Conservation (phyloP, 1,139 yeast genomes). For the Geotrichum citri-aurantii region DNA sequence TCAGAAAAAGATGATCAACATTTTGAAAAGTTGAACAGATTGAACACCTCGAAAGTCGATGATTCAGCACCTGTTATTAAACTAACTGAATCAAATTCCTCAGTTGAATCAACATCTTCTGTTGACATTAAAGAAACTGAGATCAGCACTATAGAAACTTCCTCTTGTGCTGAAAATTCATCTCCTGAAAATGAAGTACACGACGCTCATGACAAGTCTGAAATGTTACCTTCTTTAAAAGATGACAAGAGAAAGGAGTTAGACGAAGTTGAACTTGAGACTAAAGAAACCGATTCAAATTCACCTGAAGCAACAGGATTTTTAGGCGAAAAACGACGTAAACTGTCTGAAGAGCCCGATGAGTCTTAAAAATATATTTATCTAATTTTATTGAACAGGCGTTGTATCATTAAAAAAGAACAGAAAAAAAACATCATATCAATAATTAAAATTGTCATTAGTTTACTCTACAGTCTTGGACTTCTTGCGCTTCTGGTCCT, state of each 20-base stretch:
- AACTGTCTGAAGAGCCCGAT: conserved; percentile 8
- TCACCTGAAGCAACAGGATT: conserved; percentile 4
- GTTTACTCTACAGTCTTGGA: neutral
- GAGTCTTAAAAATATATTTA: neutral
- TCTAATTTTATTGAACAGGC: neutral
- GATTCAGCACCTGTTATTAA: neutral
- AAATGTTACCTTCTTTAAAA: neutral
- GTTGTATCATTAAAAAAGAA: neutral
- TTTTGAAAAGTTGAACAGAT: neutral
- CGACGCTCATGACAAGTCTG: neutral
- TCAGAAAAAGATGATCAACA: neutral
- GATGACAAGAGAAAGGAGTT: neutral
- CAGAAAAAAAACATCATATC: neutral
- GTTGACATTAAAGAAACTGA: neutral
- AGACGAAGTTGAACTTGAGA: neutral
- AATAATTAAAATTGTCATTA: neutral
- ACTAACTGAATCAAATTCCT: neutral
- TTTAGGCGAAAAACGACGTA: conserved; percentile 15
- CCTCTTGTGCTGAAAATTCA: too few relatives aligned
- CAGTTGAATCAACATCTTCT: neutral
- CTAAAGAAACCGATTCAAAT: neutral
- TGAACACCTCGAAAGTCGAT: neutral
- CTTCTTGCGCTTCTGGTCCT: conserved; percentile 13
- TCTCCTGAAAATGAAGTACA: too few relatives aligned
- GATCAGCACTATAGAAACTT: neutral